Evolutionary conservation across 1,284 basidiomycete genomes (phyloP).

Genomic region (Sutorius eximius): DNA sequence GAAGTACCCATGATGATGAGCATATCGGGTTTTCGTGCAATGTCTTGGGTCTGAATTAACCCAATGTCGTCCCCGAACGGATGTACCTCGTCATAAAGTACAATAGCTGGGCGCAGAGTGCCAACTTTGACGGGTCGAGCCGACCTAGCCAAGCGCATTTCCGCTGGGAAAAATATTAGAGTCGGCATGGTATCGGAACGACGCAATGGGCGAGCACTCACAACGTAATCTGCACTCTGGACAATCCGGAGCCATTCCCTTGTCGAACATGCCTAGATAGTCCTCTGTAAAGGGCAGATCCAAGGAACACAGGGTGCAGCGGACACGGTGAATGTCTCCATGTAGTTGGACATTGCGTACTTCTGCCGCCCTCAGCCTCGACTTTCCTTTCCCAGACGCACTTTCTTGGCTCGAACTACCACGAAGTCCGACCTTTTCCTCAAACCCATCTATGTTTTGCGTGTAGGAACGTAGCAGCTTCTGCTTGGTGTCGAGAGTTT

Average conservation of each 20-base stretch:
- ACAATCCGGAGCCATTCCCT: slow-evolving; percentile 76
- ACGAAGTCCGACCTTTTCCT: slow-evolving; percentile 76
- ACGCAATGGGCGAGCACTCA: slow-evolving; percentile 40
- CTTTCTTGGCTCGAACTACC: slow-evolving; percentile 59
- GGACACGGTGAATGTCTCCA: slow-evolving; percentile 85
- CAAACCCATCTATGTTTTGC: slow-evolving; percentile 94
- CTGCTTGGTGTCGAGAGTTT: slow-evolving; percentile 79
- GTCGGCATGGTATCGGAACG: background rate
- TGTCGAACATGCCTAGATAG: slow-evolving; percentile 61
- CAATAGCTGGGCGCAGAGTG: slow-evolving; percentile 82
- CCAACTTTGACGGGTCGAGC: slow-evolving; percentile 79
- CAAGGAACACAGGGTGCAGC: slow-evolving; percentile 79
- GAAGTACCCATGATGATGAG: slow-evolving; percentile 96
- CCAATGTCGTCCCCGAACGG: slow-evolving; percentile 88
- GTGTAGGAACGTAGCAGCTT: slow-evolving; percentile 90
- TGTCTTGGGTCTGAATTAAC: slow-evolving; percentile 68
- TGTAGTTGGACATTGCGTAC: slow-evolving; percentile 89
- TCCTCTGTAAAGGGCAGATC: slow-evolving; percentile 68
- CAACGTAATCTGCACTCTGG: slow-evolving; percentile 78
- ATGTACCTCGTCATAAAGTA: slow-evolving; percentile 88
- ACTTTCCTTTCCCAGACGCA: slow-evolving; percentile 57
- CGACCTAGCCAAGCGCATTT: slow-evolving; percentile 74
- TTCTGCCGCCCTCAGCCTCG: slow-evolving; percentile 62
- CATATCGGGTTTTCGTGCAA: slow-evolving; percentile 81
- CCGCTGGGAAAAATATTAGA: slow-evolving; percentile 46